Evolutionary conservation across 306 rosid genomes (phyloP), one percentile per base, ranked within the genome.

Genomic region (Fragaria nilgerrensis): DNA sequence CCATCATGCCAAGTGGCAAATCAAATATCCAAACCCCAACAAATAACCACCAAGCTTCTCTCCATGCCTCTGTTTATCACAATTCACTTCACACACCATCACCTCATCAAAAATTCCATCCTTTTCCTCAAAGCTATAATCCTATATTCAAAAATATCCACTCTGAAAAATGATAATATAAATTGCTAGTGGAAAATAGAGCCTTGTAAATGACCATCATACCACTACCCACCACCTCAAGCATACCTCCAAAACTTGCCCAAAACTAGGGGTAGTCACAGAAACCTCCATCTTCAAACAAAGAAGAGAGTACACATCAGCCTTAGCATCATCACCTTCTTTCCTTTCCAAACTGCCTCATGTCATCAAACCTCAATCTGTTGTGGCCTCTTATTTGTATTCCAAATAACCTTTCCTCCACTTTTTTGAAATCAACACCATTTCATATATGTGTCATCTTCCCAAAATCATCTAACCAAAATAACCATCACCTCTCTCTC

Each of bases 191-290:
- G n/a, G 43, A 19, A 8, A 73, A 72, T 16, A 0, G 1, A n/a
- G 4, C 17, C 13, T 3, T 14, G 0, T 0, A 44, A 73, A 77
- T 75, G 84, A 86, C 89, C 20, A 37, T 32, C 70, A 39, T 79
- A 80, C 80, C 91, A 63, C 50, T 32, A 22, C 34, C 23, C 23
- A 36, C 61, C 70, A 56, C 67, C 59, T 32, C 37, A 80, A 36
- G 29, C 20, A 65, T 20, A 1, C 62, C 55, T 36, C 66, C 73
- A 39, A 45, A 73, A 43, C 25, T 82, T 73, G 84, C 74, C 81
- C 84, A 88, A 88, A 85, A 82, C 88, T 69, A 85, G 83, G 97
- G 96, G 94, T 79, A 90, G 79, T 87, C 85, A 73, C 82, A 81
- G 76, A 84, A 91, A 89, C 45, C 27, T n/a, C 77, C 70, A 16